Evolutionary conservation across 1,284 basidiomycete genomes (phyloP), one percentile per base, ranked within the genome.

Genomic region (Fomitopsis pinicola): DNA sequence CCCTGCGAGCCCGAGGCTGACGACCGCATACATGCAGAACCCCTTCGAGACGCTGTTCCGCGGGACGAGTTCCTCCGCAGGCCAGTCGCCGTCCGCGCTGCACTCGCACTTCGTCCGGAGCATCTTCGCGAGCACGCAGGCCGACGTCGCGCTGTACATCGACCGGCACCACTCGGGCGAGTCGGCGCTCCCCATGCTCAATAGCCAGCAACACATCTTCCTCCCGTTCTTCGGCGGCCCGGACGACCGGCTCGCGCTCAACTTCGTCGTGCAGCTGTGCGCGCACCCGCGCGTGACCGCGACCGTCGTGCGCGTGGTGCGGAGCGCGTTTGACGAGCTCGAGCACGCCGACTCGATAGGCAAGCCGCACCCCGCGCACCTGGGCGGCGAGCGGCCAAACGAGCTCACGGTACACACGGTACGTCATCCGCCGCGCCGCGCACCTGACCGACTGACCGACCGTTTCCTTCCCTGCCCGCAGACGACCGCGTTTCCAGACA

Each of bases 211-310:
- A 66, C 92, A 92, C 67, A 74, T 95, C 57, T 89, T 95, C 77
- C 73, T 97, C 42, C 91, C 92, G 0, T 97, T 97, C 83, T 91
- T 95, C 72, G 95, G 95, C 56, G 95, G 95, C 0, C 89, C 93
- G 0, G 95, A 98, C 73, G 95, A 97, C 71, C 85, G 95, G 2
- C 82, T 93, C 9, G 92, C 94, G 0, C 77, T 97, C 28, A 77
- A 83, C 42, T 86, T 96, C 68, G 81, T 92, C 9, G 83, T 92
- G 12, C 93, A 95, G 74, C 80, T 96, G 14, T 94, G 91, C 68
- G 72, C 78, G 45, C 88, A 89, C 67, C 72, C 83, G 0, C 72
- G 73, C 26, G 82, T 92, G 2, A 82, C 76, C 8, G 94, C 92
- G 4, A 92, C 89, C 0, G 84, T 94, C 2, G 76, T 92, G 0